Base-by-base conservation (phyloP, 2,329 filamentous ascomycete genomes). In the Aspergillus caelatus region DNA sequence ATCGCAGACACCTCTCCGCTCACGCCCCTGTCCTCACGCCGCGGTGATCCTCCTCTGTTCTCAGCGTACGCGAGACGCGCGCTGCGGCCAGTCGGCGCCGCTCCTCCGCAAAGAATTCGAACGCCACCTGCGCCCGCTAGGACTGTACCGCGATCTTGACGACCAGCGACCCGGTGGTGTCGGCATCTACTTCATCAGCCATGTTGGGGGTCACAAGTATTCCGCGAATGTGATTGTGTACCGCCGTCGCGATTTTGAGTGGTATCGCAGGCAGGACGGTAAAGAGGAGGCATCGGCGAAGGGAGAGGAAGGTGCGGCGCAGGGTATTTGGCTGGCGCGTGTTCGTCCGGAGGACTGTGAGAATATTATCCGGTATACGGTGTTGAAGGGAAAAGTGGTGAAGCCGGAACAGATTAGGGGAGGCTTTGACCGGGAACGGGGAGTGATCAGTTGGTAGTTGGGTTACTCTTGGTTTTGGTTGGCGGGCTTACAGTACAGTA, bases 171-270 rank as follows among this genome's bases (percentile, higher is more conserved):
- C 94, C 0, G 94, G 94, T 12, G 95, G 95, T 14, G 94, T 97
- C 7, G 94, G 93, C 0, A 92, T 99, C 68, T 97, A 97, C 80
- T 98, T 97, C 75, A 96, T 98, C 74, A 94, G 89, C 69, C 95
- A 99, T 74, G 93, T 97, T 3, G 95, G 95, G 32, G 95, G 95
- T 0, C 95, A 99, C 82, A 97, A 97, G 81, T 98, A 96, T 80
- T 89, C 90, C 54, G 95, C 95, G 32, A 99, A 99, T 72, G 88
- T 98, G 70, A 91, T 99, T 82, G 84, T 99, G 1, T 98, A 99
- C 77, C 86, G 95, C 11, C 85, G 86, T 21, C 82, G 84, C 9
- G 78, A 76, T 65, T 74, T 78, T 28, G 74, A 77, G 5, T 78
- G 77, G 76, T 75, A 76, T 59, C 67, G 65, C 16, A 70, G 69